phyloP scores from a whole-genome alignment of 345 rosid species.

The Populus alba region DNA sequence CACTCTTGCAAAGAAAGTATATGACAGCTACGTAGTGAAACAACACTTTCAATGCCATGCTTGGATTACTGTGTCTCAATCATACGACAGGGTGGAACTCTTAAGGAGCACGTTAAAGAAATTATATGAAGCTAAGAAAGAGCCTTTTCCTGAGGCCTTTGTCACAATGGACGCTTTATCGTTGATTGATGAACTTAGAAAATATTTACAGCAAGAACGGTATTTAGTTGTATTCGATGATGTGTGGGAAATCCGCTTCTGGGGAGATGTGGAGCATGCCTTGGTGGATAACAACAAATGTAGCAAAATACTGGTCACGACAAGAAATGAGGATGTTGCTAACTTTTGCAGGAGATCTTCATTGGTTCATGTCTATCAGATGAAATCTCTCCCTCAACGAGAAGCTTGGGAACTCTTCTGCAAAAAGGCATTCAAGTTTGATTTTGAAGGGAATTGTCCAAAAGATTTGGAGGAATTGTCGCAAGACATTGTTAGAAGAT shows the following conservation, averaged over 20 bases:
- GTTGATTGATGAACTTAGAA: slow-evolving; percentile 8
- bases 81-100: slow-evolving; percentile 17
- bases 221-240: slow-evolving; percentile 39
- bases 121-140: slow-evolving; percentile 19
- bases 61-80: slow-evolving; percentile 35
- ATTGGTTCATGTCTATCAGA: no score
- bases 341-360: no score
- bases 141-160: slow-evolving; percentile 27
- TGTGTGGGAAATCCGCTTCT: slow-evolving; percentile 27
- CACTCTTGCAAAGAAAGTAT: no score
- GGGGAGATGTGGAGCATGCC: slow-evolving; percentile 34
- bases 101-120: slow-evolving; percentile 26
- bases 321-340: no score
- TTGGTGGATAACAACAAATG: slow-evolving; percentile 27
- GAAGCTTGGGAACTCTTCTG: no score
- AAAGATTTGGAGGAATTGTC: no score
- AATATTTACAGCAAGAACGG: slow-evolving; percentile 24
- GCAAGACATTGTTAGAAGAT: no score
- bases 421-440: no score
- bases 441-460: no score
- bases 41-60: slow-evolving; percentile 24
- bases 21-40: slow-evolving; percentile 21
- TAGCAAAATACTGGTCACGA: no score
- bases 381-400: no score
- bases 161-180: slow-evolving; percentile 14